phyloP scores from a whole-genome alignment of 305 asterid genomes.

The Fraxinus xanthoxyloides region DNA sequence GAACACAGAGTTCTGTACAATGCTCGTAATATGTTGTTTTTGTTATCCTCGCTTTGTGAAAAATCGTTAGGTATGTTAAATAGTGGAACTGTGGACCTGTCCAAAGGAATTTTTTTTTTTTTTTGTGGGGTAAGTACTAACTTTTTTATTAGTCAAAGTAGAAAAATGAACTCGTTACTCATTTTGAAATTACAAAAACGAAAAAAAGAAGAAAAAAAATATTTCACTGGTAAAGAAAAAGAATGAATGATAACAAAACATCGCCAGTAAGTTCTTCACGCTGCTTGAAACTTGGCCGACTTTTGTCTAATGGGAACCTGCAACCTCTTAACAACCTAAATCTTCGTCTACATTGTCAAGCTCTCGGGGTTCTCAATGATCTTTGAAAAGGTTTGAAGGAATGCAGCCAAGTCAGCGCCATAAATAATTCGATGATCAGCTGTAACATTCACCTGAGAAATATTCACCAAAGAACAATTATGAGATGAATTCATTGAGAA shows the following conservation, averaged over 20 bases:
- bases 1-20: background rate
- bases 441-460: conserved; percentile 72
- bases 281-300: conserved; percentile 8
- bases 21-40: background rate
- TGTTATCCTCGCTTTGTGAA: background rate
- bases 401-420: conserved; percentile 93
- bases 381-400: conserved; percentile 76
- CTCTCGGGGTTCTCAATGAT: conserved; percentile 81
- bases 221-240: background rate
- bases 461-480: background rate
- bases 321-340: conserved; percentile 8
- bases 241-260: conserved; percentile 15
- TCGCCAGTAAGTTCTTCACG: conserved; percentile 19
- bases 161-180: background rate
- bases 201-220: background rate
- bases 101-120: background rate
- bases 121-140: background rate
- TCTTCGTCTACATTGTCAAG: conserved; percentile 72
- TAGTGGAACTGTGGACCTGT: background rate
- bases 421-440: conserved; percentile 87
- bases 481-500: background rate
- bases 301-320: conserved; percentile 3
- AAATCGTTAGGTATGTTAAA: background rate
- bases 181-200: conserved; percentile 2
- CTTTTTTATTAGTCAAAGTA: background rate